Evolutionary conservation across 1,139 yeast species (phyloP).

Genomic region (Petasospora rhodanensis): DNA sequence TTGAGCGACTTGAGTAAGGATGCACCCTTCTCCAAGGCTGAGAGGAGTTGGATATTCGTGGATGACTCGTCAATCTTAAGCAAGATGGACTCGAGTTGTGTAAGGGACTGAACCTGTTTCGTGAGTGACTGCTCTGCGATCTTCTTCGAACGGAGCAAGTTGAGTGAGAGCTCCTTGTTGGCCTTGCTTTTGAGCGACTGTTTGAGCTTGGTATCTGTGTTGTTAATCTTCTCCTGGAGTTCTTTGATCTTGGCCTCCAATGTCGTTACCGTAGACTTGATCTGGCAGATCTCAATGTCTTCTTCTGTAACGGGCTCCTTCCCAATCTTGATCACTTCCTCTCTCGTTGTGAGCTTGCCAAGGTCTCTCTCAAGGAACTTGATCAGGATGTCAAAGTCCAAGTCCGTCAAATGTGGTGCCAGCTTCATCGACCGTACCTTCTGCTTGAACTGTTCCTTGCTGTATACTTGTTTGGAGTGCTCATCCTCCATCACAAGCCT

Average conservation of each 20-base stretch:
- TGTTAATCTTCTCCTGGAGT: constrained; percentile 19
- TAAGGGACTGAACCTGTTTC: constrained; percentile 31
- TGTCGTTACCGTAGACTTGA: constrained; percentile 24
- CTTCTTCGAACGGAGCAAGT: constrained; percentile 28
- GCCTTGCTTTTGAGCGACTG: constrained; percentile 14
- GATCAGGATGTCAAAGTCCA: constrained; percentile 21
- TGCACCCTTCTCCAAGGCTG: constrained; percentile 36
- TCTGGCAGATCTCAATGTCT: constrained; percentile 29
- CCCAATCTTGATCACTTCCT: constrained; percentile 19
- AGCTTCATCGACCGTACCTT: constrained; percentile 9
- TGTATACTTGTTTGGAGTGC: constrained; percentile 16
- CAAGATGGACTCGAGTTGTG: constrained; percentile 37
- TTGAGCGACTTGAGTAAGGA: constrained; percentile 28
- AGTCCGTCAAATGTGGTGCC: constrained; percentile 9
- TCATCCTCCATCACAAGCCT: constrained; percentile 2
- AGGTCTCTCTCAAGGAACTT: constrained; percentile 21
- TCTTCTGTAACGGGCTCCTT: constrained; percentile 27
- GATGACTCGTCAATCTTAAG: constrained; percentile 45
- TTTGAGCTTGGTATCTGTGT: constrained; percentile 13
- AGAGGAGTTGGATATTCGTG: constrained; percentile 36
- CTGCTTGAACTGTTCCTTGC: constrained; percentile 10
- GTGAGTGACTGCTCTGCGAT: constrained; percentile 31
- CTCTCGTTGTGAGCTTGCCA: constrained; percentile 11
- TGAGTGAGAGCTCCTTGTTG: constrained; percentile 19
- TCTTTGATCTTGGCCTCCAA: constrained; percentile 16